Conservation (phyloP, 2,329 filamentous ascomycete genomes). For the Scedosporium dehoogii region DNA sequence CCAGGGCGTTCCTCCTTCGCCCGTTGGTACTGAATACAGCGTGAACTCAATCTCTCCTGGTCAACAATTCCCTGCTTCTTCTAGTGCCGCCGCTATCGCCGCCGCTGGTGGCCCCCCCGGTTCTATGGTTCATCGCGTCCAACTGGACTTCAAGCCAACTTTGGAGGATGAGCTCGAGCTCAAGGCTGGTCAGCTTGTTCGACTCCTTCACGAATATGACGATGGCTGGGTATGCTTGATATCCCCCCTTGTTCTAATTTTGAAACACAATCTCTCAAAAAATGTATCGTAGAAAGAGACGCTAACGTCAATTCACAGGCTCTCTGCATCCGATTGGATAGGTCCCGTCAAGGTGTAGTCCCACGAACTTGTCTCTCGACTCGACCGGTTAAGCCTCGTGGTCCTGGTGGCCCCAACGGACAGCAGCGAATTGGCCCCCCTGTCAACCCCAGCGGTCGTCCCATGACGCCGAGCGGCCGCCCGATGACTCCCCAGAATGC, state of each 20-base stretch:
- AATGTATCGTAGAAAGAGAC: not conserved
- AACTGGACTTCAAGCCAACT: constrained; percentile 87
- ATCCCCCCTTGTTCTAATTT: constrained; percentile 13
- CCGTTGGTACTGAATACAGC: constrained; percentile 54
- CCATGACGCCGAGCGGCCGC: constrained; percentile 29
- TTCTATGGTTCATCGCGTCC: constrained; percentile 75
- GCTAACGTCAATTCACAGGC: constrained; percentile 44
- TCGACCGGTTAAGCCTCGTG: constrained; percentile 78
- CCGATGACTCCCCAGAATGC: constrained; percentile 27
- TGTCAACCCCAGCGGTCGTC: constrained; percentile 34
- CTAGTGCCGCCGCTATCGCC: constrained; percentile 49
- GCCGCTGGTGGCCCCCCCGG: constrained; percentile 49
- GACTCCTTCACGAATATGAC: constrained; percentile 90
- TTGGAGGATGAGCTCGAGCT: constrained; percentile 88
- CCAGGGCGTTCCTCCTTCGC: constrained; percentile 40
- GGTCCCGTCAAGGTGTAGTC: constrained; percentile 84
- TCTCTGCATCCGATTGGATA: constrained; percentile 83
- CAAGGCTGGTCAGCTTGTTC: constrained; percentile 70
- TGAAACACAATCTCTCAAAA: no score
- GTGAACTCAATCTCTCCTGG: constrained; percentile 42
- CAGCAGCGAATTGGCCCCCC: constrained; percentile 39
- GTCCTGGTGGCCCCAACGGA: constrained; percentile 31
- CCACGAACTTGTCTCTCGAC: constrained; percentile 90
- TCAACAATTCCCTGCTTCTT: constrained; percentile 32
- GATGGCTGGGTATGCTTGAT: constrained; percentile 79